Percentiles rank a stretch among this genome's conserved stretches.
Evolutionary conservation across 768 basidiomycete species (phyloP).

Genomic region (Exidia glandulosa): DNA sequence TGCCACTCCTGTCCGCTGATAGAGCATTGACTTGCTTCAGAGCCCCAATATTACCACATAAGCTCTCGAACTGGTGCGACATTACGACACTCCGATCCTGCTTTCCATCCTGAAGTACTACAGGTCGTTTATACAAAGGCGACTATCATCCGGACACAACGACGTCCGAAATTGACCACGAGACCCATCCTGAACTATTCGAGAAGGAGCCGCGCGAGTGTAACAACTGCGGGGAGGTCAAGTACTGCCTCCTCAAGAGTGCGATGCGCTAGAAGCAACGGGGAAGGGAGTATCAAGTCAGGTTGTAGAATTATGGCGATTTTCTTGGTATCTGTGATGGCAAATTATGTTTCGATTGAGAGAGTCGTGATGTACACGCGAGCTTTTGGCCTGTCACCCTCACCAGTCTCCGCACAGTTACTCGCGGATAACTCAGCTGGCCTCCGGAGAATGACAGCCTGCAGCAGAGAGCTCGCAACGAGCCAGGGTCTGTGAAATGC

Average conservation of each 20-base stretch:
- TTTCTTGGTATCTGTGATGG: no score
- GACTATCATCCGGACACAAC: slow-evolving; percentile 23
- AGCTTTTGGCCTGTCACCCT: background rate
- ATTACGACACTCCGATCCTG: background rate
- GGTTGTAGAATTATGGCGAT: no score
- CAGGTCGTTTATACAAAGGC: slow-evolving; percentile 16
- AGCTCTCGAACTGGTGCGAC: slow-evolving; percentile 8
- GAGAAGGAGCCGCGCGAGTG: slow-evolving; percentile 19
- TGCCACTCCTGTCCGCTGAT: no score
- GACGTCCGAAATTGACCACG: background rate
- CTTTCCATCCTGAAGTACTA: background rate
- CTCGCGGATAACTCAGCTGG: background rate
- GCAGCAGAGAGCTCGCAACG: background rate
- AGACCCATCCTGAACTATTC: slow-evolving; percentile 16
- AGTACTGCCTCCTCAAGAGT: background rate
- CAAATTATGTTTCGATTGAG: no score
- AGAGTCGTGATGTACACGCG: background rate
- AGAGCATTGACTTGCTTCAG: background rate
- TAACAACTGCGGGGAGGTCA: slow-evolving; percentile 20
- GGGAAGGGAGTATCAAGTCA: no score
- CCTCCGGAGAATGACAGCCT: slow-evolving; percentile 27
- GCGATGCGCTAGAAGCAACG: no score
- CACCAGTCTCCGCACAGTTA: no score
- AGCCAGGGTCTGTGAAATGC: background rate
- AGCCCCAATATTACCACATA: slow-evolving; percentile 22